Evolutionary conservation across 768 basidiomycete species (phyloP), one percentile per base, ranked within the genome.

Genomic region (Piloderma croceum): DNA sequence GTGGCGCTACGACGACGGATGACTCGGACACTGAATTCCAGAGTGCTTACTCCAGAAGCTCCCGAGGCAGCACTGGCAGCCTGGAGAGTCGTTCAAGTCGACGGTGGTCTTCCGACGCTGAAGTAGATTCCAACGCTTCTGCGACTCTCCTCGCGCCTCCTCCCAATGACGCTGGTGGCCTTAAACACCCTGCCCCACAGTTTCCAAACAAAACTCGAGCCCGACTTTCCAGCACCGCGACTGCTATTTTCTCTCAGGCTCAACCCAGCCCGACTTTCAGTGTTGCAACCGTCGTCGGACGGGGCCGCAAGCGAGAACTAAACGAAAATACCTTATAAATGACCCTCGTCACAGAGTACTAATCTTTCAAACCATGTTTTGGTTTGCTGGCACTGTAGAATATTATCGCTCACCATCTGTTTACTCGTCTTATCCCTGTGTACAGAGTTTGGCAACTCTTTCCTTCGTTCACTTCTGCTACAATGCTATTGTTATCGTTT

Each of bases 11-110:
- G 20, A 62, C 72, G 23, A 77, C 82, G 6, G 84, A 87, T 43
- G 85, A 86, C 49, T 86, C 84, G 17, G 85, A 88, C 51, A 83
- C 82, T 20, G 88, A 90, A 52, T 90, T 90, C 59, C 86, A 89
- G 62, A 90, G 87, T 47, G 88, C 88, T 24, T 88, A 84, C 59
- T 88, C 85, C 4, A 63, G 76, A 3, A 86, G 83, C 52, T 83
- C 85, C 10, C 75, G 83, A 2, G 74, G 65, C 33, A 85, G 82
- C 54, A 79, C 77, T 47, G 74, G 70, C 31, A 76, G 74, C 52
- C 69, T 71, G 24, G 67, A 70, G 12, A 51, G 51, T 31, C 51
- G 53, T 19, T 45, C 57, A 24, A 49, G 54, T 39, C 44, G 31
- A 25, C 24, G 38, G 22, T 7, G 29, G 7, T 33, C 60, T 38